These are phyloP conservation scores for Wickerhamiella musiphila DNA, from an alignment of 805 yeast species.

Conservation along the genomic window DNA sequence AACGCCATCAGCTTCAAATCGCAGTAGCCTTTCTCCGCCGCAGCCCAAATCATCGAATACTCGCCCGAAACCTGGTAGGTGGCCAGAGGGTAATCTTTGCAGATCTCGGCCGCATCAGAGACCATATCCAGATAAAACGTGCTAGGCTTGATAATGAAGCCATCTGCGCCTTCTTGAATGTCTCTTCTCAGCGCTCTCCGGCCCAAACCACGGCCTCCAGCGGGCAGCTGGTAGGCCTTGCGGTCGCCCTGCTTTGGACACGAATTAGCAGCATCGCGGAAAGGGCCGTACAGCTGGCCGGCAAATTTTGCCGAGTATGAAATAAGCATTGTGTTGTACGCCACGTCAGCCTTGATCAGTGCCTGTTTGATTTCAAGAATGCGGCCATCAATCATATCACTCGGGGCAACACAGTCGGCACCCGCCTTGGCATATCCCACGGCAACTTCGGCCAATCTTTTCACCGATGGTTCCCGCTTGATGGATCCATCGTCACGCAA, in stretches of 20 bases:
- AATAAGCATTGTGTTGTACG: constrained; percentile 78
- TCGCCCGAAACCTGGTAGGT: constrained; percentile 97
- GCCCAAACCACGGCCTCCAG: constrained; percentile 85
- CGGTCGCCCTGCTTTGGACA: constrained; percentile 83
- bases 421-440: constrained; percentile 93
- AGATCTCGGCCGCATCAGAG: constrained; percentile 69
- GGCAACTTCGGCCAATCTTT: constrained; percentile 84
- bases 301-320: constrained; percentile 89
- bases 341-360: constrained; percentile 59
- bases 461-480: constrained; percentile 54
- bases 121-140: constrained; percentile 87
- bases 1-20: constrained; percentile 63
- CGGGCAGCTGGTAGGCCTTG: constrained; percentile 81
- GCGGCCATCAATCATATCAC: constrained; percentile 96
- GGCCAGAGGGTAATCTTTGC: constrained; percentile 74
- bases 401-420: constrained; percentile 88
- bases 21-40: constrained; percentile 85
- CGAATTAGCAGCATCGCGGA: constrained; percentile 93
- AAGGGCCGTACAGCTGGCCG: constrained; percentile 88
- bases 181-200: constrained; percentile 81
- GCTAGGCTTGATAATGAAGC: constrained; percentile 87
- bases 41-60: constrained; percentile 95
- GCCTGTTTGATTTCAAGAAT: constrained; percentile 75
- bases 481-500: constrained; percentile 74
- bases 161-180: constrained; percentile 85